Evolutionary conservation across 139 green algal species (phyloP), one percentile per base, ranked within the genome.

Genomic region (Coccomyxa sp.): DNA sequence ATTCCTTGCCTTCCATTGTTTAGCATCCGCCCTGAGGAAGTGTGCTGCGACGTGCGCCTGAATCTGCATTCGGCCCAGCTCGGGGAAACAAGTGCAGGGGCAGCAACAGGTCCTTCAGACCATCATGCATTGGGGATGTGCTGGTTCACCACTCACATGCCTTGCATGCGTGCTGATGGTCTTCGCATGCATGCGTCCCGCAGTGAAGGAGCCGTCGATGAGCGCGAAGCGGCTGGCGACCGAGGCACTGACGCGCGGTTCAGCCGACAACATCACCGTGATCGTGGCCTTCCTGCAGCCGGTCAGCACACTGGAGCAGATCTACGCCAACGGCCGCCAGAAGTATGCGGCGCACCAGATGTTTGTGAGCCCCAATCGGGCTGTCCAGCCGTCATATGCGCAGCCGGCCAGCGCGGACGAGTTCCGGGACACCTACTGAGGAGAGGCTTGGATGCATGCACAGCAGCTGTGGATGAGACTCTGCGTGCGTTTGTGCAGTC

Each of bases 191-290:
- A 51, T 51, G 3, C 38, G 38, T 11, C 3, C 38, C 27, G 71
- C 71, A 18, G 94, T 97, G 1, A 97, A 96, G 87, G 84, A 96
- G 30, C 94, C 94, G 0, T 66, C 74, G 31, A 88, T 97, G 88
- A 89, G 86, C 23, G 92, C 91, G 12, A 86, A 82, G 79, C 66
- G 95, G 12, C 83, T 98, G 51, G 94, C 88, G 0, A 91, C 83
- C 0, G 95, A 98, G 82, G 94, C 94, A 0, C 71, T 97, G 13
- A 86, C 91, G 15, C 87, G 94, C 9, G 94, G 93, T 23, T 90
- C 86, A 21, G 67, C 58, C 4, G 95, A 98, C 85, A 98, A 98
- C 82, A 88, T 96, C 17, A 95, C 93, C 15, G 92, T 90, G 0
- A 81, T 95, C 17, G 95, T 98, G 11, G 90, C 88, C 27, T 97